Evolutionary conservation across 768 basidiomycete genomes (phyloP).

Genomic region (Harrya chromipes): DNA sequence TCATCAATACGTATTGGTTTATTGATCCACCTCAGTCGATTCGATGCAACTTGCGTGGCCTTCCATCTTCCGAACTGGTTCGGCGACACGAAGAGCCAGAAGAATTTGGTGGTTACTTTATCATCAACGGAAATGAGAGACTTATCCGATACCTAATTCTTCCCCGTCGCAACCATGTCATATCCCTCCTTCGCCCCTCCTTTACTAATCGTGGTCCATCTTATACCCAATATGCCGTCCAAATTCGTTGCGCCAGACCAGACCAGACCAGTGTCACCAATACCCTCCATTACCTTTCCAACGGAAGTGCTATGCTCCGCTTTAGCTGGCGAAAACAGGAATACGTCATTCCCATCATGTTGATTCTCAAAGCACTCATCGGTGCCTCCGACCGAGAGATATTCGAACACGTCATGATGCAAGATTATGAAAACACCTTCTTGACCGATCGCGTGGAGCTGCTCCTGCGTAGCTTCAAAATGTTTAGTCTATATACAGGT

Average conservation of each 20-base stretch:
- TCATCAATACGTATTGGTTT: background rate
- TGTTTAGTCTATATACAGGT: constrained; percentile 82
- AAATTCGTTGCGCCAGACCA: constrained; percentile 90
- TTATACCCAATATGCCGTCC: constrained; percentile 91
- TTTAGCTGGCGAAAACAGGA: constrained; percentile 98
- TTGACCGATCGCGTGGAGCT: constrained; percentile 96
- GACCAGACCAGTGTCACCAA: constrained; percentile 95
- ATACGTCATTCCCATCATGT: constrained; percentile 97
- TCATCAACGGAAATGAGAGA: constrained; percentile 98
- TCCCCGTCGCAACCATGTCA: constrained; percentile 93
- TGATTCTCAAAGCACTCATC: constrained; percentile 90
- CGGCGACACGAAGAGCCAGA: constrained; percentile 92
- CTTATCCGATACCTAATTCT: constrained; percentile 97
- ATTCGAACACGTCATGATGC: constrained; percentile 94
- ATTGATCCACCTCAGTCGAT: constrained; percentile 56
- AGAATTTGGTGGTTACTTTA: constrained; percentile 98
- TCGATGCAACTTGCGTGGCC: constrained; percentile 84
- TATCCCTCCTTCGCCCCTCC: constrained; percentile 86
- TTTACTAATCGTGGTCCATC: constrained; percentile 92
- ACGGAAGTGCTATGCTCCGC: constrained; percentile 93
- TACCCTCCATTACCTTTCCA: constrained; percentile 95
- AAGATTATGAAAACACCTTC: constrained; percentile 96
- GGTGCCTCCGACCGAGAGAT: constrained; percentile 93
- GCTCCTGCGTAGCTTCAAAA: constrained; percentile 91
- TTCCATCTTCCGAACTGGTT: constrained; percentile 86